phyloP scores from a whole-genome alignment of 202 grass and related monocot species.

The Hordeum pubiflorum region DNA sequence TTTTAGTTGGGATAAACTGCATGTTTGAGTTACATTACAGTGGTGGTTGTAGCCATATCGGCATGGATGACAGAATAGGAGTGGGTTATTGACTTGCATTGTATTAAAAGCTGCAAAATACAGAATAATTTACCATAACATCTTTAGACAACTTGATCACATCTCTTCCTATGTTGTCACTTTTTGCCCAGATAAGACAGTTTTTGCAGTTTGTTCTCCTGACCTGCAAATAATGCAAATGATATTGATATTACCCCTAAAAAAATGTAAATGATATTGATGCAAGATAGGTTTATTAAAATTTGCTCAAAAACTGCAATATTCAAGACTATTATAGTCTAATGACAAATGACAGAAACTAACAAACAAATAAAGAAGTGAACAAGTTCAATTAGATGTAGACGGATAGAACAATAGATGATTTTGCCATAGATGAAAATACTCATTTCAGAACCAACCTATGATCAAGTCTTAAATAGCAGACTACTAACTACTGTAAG shows the following conservation, averaged over 20 bases:
- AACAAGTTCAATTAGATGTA: background rate
- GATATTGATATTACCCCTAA: background rate
- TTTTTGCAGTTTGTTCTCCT: constrained; percentile 54
- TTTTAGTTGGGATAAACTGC: background rate
- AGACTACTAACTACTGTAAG: background rate
- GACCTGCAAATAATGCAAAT: constrained; percentile 38
- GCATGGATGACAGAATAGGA: background rate
- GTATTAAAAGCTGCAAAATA: background rate
- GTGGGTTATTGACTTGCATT: background rate
- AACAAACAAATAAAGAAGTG: background rate
- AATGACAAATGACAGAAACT: background rate
- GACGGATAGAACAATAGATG: background rate
- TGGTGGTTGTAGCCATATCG: background rate
- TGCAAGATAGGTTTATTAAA: constrained; percentile 10
- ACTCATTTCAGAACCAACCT: background rate
- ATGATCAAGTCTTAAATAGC: background rate
- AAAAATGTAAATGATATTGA: background rate
- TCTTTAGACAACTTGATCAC: constrained; percentile 61
- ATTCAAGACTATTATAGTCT: background rate
- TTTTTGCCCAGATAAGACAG: constrained; percentile 77
- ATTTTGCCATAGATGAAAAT: background rate
- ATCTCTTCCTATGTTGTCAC: constrained; percentile 46
- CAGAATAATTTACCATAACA: constrained; percentile 39
- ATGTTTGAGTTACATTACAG: background rate
- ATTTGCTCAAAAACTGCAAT: background rate